Evolutionary conservation across 768 basidiomycete species (phyloP).

Genomic region (Termitomyces sp.): DNA sequence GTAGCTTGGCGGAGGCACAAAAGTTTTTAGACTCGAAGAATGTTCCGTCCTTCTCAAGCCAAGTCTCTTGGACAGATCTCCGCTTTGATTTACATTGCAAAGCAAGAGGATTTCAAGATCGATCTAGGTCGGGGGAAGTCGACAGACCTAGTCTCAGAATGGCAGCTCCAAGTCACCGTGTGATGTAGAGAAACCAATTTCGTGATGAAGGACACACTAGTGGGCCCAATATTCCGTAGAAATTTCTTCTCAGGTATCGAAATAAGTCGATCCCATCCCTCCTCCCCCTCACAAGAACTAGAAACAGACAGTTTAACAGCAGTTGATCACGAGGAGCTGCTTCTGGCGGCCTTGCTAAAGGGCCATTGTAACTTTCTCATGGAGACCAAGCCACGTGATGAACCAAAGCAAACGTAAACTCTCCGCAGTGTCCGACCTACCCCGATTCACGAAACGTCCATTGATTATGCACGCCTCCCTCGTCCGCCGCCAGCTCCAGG

Average conservation of each 20-base stretch:
- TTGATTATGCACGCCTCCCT: slow-evolving; percentile 77
- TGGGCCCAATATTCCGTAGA: background rate
- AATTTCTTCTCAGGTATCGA: too few species aligned
- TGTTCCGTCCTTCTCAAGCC: background rate
- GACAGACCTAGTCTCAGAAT: background rate
- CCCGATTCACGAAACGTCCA: slow-evolving; percentile 15
- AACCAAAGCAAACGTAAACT: slow-evolving; percentile 6
- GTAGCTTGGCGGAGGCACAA: background rate
- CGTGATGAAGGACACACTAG: background rate
- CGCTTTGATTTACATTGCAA: background rate
- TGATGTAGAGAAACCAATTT: background rate
- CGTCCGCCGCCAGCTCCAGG: slow-evolving; percentile 77
- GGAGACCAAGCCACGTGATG: slow-evolving; percentile 1
- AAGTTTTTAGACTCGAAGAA: background rate
- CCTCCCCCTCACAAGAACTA: background rate
- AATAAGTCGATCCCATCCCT: background rate
- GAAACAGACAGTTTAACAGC: too few species aligned
- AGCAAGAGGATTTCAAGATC: background rate
- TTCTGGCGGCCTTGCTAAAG: too few species aligned
- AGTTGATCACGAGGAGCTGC: too few species aligned
- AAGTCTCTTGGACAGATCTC: background rate
- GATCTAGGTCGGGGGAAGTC: background rate
- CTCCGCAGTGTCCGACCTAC: slow-evolving; percentile 13
- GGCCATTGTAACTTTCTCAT: too few species aligned
- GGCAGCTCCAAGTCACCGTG: background rate